phyloP scores from a whole-genome alignment of 768 basidiomycete species.

The Termitomyces sp. region DNA sequence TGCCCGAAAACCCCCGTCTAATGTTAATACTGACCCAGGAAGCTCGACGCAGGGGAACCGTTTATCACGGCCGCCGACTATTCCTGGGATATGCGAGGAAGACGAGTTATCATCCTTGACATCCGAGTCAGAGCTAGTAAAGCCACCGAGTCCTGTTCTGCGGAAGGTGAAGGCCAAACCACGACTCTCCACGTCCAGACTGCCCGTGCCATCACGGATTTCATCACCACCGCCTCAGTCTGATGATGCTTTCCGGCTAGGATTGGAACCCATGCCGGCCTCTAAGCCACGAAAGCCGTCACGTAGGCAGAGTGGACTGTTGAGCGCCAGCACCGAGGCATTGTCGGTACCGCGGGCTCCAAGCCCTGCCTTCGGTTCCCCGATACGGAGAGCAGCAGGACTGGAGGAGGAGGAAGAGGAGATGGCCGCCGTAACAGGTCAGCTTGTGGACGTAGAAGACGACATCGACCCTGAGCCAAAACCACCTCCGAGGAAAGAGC shows the following conservation, averaged over 20 bases:
- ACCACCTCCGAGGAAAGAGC: constrained; percentile 40
- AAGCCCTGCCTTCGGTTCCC: constrained; percentile 69
- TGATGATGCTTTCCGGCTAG: constrained; percentile 20
- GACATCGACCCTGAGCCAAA: constrained; percentile 24
- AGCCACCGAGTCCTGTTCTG: constrained; percentile 34
- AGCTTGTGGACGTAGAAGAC: constrained; percentile 31
- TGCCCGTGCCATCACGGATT: constrained; percentile 44
- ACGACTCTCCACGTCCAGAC: constrained; percentile 43
- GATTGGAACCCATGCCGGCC: constrained; percentile 20
- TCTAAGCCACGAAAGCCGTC: constrained; percentile 36
- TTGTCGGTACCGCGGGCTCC: constrained; percentile 50
- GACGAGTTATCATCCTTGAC: constrained; percentile 51
- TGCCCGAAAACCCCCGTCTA: constrained; percentile 43
- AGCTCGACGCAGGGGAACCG: constrained; percentile 48
- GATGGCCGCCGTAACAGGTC: constrained; percentile 30
- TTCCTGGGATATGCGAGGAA: constrained; percentile 68
- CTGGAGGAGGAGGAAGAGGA: constrained; percentile 59
- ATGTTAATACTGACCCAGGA: constrained; percentile 29
- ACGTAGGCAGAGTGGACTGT: constrained; percentile 51
- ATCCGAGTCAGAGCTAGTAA: constrained; percentile 37
- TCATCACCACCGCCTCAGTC: constrained; percentile 34
- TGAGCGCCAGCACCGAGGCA: constrained; percentile 40
- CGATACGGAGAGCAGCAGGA: constrained; percentile 51
- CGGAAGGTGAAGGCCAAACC: constrained; percentile 45
- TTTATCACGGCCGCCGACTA: constrained; percentile 60